These are phyloP conservation scores for Ophioceras dolichostomum DNA, from an alignment of 2,329 filamentous ascomycete genomes.

Conservation along the genomic window DNA sequence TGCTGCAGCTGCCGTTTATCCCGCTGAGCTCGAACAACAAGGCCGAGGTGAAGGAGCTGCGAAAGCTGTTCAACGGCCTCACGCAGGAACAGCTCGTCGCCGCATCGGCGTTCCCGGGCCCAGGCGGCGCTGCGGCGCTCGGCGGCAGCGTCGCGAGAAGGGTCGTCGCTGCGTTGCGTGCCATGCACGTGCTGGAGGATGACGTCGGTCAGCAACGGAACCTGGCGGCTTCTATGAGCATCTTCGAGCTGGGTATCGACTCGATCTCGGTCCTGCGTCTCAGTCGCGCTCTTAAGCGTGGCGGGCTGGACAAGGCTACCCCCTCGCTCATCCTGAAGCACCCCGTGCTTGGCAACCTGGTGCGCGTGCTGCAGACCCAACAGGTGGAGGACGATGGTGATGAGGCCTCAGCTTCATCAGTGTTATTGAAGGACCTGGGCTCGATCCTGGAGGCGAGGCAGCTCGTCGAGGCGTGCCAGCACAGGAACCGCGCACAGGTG, in stretches of 20 bases:
- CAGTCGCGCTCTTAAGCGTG: conserved; percentile 47
- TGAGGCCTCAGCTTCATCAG: background rate
- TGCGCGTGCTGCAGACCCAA: conserved; percentile 18
- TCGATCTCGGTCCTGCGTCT: conserved; percentile 74
- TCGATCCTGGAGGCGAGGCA: conserved; percentile 40
- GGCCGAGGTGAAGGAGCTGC: conserved; percentile 61
- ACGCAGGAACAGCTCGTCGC: conserved; percentile 33
- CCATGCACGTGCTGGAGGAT: conserved; percentile 32
- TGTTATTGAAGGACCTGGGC: conserved; percentile 2
- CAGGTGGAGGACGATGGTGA: conserved; percentile 3
- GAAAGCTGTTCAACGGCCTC: conserved; percentile 50
- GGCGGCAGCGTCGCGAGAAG: conserved; percentile 18
- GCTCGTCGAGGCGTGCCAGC: conserved; percentile 48
- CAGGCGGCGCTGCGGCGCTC: background rate
- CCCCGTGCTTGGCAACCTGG: conserved; percentile 35
- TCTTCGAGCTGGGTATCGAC: conserved; percentile 81
- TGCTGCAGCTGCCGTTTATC: conserved; percentile 57
- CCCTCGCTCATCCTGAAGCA: conserved; percentile 58
- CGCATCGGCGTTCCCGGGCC: too few species aligned
- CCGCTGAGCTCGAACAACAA: conserved; percentile 87
- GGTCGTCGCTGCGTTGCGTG: conserved; percentile 41
- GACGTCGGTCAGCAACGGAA: conserved; percentile 21
- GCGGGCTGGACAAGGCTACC: conserved; percentile 47
- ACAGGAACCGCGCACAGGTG: conserved; percentile 42
- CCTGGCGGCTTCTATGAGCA: conserved; percentile 45